Evolutionary conservation across 768 basidiomycete species (phyloP).

Genomic region (Boletus huronensis): DNA sequence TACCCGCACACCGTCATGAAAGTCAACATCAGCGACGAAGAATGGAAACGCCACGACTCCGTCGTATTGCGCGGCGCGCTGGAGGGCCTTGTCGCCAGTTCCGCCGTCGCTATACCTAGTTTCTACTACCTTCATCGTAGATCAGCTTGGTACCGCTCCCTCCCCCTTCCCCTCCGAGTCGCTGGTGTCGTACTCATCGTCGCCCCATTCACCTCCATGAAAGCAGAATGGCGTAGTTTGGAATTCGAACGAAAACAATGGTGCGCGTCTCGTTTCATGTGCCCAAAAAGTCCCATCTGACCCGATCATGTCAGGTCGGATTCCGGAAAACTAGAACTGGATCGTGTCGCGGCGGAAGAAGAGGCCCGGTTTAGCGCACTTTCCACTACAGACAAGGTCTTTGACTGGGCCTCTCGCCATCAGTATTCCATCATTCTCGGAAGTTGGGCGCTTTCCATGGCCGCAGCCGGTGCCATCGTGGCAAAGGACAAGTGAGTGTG

Average conservation of each 20-base stretch:
- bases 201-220: constrained; percentile 64
- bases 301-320: constrained; percentile 30
- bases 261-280: constrained; percentile 36
- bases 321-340: constrained; percentile 50
- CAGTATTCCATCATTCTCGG: constrained; percentile 73
- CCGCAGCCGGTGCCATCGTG: constrained; percentile 60
- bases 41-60: constrained; percentile 51
- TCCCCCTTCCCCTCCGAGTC: constrained; percentile 67
- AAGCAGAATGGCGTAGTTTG: constrained; percentile 67
- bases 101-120: constrained; percentile 47
- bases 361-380: constrained; percentile 50
- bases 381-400: constrained; percentile 47
- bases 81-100: constrained; percentile 50
- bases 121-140: constrained; percentile 49
- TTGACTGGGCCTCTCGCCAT: constrained; percentile 63
- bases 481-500: constrained; percentile 56
- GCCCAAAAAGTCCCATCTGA: background rate
- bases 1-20: constrained; percentile 21
- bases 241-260: constrained; percentile 63
- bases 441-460: constrained; percentile 70
- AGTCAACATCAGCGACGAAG: constrained; percentile 38
- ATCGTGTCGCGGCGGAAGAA: constrained; percentile 35
- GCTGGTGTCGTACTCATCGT: constrained; percentile 66
- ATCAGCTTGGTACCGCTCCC: constrained; percentile 56
- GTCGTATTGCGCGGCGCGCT: constrained; percentile 59